A percentile compares a stretch with the other conserved stretches of the same genome.
Evolutionary conservation across 2,329 filamentous ascomycete genomes (phyloP).

Genomic region (Colletotrichum viniferum): DNA sequence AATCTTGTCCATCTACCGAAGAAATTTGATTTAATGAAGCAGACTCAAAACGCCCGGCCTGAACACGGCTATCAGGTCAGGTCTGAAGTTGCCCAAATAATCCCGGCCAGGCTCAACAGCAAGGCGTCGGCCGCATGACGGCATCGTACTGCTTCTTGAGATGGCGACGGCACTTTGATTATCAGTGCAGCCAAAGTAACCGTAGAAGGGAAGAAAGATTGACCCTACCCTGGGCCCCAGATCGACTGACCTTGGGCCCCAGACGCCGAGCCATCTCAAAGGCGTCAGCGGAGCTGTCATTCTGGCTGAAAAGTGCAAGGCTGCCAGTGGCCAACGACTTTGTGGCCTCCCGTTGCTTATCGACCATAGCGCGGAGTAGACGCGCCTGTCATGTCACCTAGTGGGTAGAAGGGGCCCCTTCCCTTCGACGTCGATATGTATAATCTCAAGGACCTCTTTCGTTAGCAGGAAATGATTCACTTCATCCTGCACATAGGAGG

Average conservation of each 20-base stretch:
- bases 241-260: background rate
- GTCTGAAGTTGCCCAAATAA: background rate
- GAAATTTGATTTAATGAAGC: background rate
- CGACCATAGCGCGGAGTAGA: background rate
- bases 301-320: background rate
- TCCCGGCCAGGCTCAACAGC: background rate
- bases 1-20: background rate
- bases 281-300: background rate
- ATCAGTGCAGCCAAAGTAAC: background rate
- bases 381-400: background rate
- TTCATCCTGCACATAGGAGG: background rate
- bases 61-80: background rate
- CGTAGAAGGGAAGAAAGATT: too few relatives aligned
- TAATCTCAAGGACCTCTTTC: background rate
- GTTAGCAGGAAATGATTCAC: background rate
- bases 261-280: background rate
- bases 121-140: background rate
- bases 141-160: background rate
- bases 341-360: background rate
- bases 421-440: background rate
- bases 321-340: background rate
- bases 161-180: background rate
- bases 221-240: background rate
- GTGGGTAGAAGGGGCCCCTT: background rate
- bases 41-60: background rate